These are phyloP conservation scores for Lyophyllum decastes DNA, from an alignment of 768 basidiomycete species.

Conservation along the genomic window DNA sequence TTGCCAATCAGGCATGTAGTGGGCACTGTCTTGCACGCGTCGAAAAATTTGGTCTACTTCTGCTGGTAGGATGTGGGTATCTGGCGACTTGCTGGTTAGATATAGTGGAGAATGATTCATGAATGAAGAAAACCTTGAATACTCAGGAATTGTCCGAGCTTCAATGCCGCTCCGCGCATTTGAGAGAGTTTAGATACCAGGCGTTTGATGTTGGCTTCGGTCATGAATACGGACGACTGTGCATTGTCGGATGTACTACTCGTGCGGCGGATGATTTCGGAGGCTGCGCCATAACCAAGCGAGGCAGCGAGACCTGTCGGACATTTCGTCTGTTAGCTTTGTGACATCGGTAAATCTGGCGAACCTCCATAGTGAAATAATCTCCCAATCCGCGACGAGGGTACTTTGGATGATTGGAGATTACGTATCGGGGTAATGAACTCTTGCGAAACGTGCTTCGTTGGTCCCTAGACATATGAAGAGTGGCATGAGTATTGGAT, in stretches of 20 bases:
- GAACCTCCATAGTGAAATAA: slow-evolving; percentile 93
- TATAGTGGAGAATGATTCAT: not conserved
- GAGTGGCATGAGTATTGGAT: not conserved
- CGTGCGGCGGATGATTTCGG: slow-evolving; percentile 79
- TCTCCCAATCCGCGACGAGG: slow-evolving; percentile 85
- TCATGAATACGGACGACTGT: slow-evolving; percentile 72
- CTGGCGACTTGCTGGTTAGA: slow-evolving; percentile 40
- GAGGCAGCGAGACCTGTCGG: slow-evolving; percentile 84
- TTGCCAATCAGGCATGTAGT: slow-evolving; percentile 99
- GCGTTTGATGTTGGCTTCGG: slow-evolving; percentile 86
- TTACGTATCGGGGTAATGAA: slow-evolving; percentile 35
- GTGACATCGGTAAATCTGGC: not conserved
- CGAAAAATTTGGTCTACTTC: slow-evolving; percentile 89
- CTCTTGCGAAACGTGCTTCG: not conserved
- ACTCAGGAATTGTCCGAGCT: slow-evolving; percentile 96
- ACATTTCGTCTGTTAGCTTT: not conserved
- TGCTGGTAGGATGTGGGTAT: slow-evolving; percentile 84
- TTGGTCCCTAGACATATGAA: not conserved
- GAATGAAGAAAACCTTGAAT: slow-evolving; percentile 68
- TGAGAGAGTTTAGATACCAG: slow-evolving; percentile 90
- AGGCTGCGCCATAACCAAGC: slow-evolving; percentile 84
- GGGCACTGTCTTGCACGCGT: slow-evolving; percentile 90
- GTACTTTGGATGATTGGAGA: slow-evolving; percentile 83
- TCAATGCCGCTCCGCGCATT: slow-evolving; percentile 96
- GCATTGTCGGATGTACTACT: slow-evolving; percentile 35